These are phyloP conservation scores for Sanghuangporus weigelae DNA, from an alignment of 1,284 basidiomycete genomes.

Conservation along the genomic window DNA sequence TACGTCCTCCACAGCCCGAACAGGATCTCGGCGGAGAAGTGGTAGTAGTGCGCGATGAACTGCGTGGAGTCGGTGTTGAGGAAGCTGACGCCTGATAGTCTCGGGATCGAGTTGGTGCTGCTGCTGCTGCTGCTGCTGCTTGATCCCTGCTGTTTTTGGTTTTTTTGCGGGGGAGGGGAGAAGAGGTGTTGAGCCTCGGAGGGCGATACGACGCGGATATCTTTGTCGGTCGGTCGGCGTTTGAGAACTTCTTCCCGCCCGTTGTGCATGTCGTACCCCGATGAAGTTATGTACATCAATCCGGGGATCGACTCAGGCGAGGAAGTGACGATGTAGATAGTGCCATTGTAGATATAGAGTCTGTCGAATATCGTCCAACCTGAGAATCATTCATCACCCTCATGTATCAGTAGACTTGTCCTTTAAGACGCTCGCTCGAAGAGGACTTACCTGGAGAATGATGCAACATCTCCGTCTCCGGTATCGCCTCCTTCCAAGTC, in stretches of 20 bases:
- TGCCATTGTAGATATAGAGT: constrained; percentile 71
- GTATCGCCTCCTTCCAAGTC: constrained; percentile 12
- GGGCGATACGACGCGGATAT: constrained; percentile 71
- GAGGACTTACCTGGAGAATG: constrained; percentile 14
- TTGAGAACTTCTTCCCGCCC: constrained; percentile 33
- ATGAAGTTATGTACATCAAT: constrained; percentile 51
- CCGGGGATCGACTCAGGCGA: constrained; percentile 50
- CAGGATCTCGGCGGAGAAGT: constrained; percentile 84
- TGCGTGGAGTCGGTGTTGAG: constrained; percentile 79
- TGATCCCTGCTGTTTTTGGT: too few species aligned
- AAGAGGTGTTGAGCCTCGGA: constrained; percentile 65
- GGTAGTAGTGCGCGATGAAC: constrained; percentile 78
- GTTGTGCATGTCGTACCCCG: constrained; percentile 38
- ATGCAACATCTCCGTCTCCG: constrained; percentile 16
- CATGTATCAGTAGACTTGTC: background rate
- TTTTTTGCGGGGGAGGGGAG: constrained; percentile 4
- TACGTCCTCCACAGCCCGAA: constrained; percentile 89
- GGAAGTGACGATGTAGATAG: constrained; percentile 68
- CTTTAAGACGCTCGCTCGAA: background rate
- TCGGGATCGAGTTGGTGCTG: constrained; percentile 38
- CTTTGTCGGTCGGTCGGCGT: constrained; percentile 66
- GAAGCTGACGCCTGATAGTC: constrained; percentile 40
- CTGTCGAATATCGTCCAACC: constrained; percentile 78
- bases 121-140: too few species aligned
- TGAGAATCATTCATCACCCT: background rate